These are phyloP conservation scores for Brassica hybrid DNA, from an alignment of 441 rosid genomes.

Conservation along the genomic window DNA sequence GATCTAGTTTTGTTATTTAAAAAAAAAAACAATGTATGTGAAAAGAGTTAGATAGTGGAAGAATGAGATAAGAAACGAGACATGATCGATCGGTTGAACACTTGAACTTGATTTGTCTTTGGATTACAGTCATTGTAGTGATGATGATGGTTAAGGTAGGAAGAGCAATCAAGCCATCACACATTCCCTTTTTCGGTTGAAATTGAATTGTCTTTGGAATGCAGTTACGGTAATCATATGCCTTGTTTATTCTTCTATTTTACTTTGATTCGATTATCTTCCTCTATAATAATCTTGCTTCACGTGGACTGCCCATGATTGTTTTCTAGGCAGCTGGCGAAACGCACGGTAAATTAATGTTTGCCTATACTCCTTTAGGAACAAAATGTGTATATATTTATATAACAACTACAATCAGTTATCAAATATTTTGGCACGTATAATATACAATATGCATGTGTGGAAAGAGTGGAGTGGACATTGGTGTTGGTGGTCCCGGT, in stretches of 20 bases:
- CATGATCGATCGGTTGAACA: conserved; percentile 5
- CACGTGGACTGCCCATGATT: conserved; percentile 38
- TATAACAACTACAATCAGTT: not conserved
- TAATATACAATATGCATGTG: conserved; percentile 18
- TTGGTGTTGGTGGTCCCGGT: conserved; percentile 29
- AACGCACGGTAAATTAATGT: conserved; percentile 30
- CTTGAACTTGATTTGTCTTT: conserved; percentile 31
- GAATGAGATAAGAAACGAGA: not conserved
- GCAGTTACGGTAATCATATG: conserved; percentile 31
- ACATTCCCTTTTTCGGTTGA: conserved; percentile 17
- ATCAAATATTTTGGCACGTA: conserved; percentile 14
- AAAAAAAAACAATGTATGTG: not conserved
- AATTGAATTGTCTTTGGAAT: conserved; percentile 36
- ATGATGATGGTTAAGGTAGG: conserved; percentile 25
- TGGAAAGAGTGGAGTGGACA: conserved; percentile 35
- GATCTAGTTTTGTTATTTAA: too few relatives aligned
- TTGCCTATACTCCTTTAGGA: not conserved
- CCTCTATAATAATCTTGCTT: conserved; percentile 8
- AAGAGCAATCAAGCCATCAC: not conserved
- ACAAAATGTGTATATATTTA: not conserved
- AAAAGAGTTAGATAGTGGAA: not conserved
- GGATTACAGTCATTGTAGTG: conserved; percentile 25
- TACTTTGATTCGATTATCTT: not conserved
- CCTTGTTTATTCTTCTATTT: not conserved
- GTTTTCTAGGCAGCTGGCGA: conserved; percentile 35